Evolutionary conservation across 305 asterid species (phyloP).

Genomic region (Rubia tinctorum): DNA sequence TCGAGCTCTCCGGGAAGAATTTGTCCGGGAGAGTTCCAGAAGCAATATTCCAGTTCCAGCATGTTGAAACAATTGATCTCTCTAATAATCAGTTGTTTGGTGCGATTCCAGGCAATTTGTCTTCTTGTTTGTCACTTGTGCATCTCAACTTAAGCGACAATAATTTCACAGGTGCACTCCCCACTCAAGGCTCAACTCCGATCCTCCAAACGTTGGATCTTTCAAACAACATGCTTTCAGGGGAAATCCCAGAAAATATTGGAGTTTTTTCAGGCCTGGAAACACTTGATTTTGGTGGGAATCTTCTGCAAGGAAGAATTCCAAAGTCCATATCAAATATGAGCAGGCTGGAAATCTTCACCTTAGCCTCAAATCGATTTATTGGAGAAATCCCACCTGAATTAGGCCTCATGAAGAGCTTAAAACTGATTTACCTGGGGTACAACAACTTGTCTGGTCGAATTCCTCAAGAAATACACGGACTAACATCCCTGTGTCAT

Average conservation of each 20-base stretch:
- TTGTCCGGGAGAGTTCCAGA: constrained; percentile 53
- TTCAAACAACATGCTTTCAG: constrained; percentile 69
- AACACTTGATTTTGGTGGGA: constrained; percentile 74
- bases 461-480: constrained; percentile 63
- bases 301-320: constrained; percentile 49
- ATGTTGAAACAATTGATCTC: constrained; percentile 52
- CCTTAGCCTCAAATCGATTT: constrained; percentile 78
- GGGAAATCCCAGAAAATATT: constrained; percentile 47
- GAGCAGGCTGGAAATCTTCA: constrained; percentile 49
- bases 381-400: constrained; percentile 51
- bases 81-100: constrained; percentile 65
- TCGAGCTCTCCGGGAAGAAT: constrained; percentile 61
- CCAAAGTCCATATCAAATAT: constrained; percentile 54
- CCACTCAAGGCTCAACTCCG: constrained; percentile 28
- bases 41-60: constrained; percentile 45
- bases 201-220: constrained; percentile 56
- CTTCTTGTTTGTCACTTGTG: constrained; percentile 39
- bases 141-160: constrained; percentile 71
- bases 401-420: constrained; percentile 47
- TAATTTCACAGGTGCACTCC: constrained; percentile 61
- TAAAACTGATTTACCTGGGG: constrained; percentile 69
- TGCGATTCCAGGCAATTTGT: constrained; percentile 41
- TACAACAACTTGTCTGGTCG: constrained; percentile 76
- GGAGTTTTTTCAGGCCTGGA: constrained; percentile 57
- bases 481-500: constrained; percentile 41